These are phyloP conservation scores for Alternaria brassicicola DNA, from an alignment of 2,329 filamentous ascomycete species.

Conservation along the genomic window DNA sequence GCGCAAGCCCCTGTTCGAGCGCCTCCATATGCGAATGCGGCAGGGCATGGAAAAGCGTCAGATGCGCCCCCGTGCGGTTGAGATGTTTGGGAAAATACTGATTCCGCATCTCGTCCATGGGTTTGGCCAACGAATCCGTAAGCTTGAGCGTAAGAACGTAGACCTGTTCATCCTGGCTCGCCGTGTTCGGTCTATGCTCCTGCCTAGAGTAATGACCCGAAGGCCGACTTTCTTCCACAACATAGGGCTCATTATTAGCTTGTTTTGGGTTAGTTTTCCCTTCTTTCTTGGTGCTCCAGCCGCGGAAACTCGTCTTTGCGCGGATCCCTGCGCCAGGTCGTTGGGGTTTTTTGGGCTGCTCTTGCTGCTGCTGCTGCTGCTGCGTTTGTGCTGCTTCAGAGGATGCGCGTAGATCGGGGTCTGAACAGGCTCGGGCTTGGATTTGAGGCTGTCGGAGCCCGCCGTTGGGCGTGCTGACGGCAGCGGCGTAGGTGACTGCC, in stretches of 20 bases:
- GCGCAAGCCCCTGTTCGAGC: slow-evolving; percentile 44
- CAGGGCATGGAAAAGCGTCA: slow-evolving; percentile 56
- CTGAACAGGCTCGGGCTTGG: slow-evolving; percentile 16
- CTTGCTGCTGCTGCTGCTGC: slow-evolving; percentile 2
- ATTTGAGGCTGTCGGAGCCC: slow-evolving; percentile 20
- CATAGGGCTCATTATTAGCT: slow-evolving; percentile 5
- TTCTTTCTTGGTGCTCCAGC: slow-evolving; percentile 18
- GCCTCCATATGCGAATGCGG: slow-evolving; percentile 48
- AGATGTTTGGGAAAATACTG: slow-evolving; percentile 52
- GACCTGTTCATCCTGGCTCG: slow-evolving; percentile 41
- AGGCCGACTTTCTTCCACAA: slow-evolving; percentile 10
- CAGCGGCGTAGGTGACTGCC: slow-evolving; percentile 29
- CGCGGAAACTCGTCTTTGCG: slow-evolving; percentile 23
- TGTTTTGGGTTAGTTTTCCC: slow-evolving; percentile 3
- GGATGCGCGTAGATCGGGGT: slow-evolving; percentile 16
- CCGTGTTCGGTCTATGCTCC: slow-evolving; percentile 43
- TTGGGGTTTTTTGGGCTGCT: slow-evolving; percentile 15
- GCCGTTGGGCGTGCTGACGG: slow-evolving; percentile 26
- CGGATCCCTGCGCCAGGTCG: slow-evolving; percentile 17
- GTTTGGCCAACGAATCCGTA: slow-evolving; percentile 46
- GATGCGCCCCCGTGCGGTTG: slow-evolving; percentile 53
- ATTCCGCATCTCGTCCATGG: slow-evolving; percentile 49
- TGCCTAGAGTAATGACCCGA: slow-evolving; percentile 14
- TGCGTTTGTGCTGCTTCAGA: slow-evolving; percentile 8
- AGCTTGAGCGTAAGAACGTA: slow-evolving; percentile 54